phyloP scores from a whole-genome alignment of 1,139 yeast species.

The Taiozyma sp. region DNA sequence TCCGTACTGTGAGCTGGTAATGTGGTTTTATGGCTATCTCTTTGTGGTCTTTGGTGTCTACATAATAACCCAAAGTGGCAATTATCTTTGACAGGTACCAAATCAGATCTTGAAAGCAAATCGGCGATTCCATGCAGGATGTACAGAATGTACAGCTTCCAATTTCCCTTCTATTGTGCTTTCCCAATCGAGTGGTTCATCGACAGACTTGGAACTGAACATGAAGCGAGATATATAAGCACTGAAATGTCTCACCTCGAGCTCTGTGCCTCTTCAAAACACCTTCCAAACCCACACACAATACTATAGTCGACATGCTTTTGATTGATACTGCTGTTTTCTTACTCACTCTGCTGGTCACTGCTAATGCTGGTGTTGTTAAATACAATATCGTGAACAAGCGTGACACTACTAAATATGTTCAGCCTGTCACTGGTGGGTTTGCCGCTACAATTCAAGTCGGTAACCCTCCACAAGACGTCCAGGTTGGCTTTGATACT shows the following conservation, averaged over 20 bases:
- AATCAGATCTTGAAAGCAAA: background rate
- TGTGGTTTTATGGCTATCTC: background rate
- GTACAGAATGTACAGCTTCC: background rate
- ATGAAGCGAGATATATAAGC: background rate
- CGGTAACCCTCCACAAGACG: conserved; percentile 46
- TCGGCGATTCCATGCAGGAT: background rate
- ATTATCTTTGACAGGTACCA: background rate
- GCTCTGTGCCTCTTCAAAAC: background rate
- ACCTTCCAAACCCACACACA: background rate
- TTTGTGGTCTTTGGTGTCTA: background rate
- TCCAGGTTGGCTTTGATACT: conserved; percentile 50
- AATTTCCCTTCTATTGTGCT: background rate
- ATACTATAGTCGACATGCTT: background rate
- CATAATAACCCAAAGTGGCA: background rate
- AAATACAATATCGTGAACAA: background rate
- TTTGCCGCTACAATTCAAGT: conserved; percentile 30
- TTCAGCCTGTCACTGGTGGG: conserved; percentile 4
- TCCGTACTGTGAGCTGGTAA: background rate
- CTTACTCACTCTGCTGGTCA: background rate
- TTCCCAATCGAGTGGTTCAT: background rate
- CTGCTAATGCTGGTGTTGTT: conserved; percentile 5
- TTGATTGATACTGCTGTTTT: background rate
- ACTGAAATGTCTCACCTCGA: background rate
- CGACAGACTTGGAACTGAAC: background rate
- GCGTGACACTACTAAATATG: conserved; percentile 1